phyloP scores from a whole-genome alignment of 1,284 basidiomycete species.

The Phylloboletellus chloephorus region DNA sequence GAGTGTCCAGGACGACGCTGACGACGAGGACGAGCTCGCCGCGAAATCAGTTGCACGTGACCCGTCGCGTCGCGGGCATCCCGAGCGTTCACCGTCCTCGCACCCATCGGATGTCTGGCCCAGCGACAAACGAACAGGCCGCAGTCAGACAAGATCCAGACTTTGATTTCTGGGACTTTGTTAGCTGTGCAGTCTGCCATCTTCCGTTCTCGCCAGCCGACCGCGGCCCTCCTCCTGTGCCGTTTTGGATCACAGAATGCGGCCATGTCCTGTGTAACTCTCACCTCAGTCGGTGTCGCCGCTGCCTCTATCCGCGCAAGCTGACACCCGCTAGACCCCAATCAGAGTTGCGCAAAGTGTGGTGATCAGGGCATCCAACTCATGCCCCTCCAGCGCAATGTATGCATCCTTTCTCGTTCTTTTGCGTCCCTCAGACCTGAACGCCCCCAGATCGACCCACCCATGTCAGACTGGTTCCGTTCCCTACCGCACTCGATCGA shows the following conservation, averaged over 20 bases:
- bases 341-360: constrained; percentile 68
- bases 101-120: constrained; percentile 34
- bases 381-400: constrained; percentile 66
- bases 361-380: constrained; percentile 58
- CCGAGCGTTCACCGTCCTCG: not conserved
- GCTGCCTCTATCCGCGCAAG: not conserved
- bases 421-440: not conserved
- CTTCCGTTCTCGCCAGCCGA: constrained; percentile 50
- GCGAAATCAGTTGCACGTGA: constrained; percentile 18
- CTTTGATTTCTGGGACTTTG: constrained; percentile 75
- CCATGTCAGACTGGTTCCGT: constrained; percentile 75
- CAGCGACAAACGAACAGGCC: constrained; percentile 17
- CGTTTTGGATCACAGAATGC: constrained; percentile 82
- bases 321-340: constrained; percentile 42
- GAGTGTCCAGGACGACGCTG: not conserved
- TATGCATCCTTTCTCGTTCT: constrained; percentile 30
- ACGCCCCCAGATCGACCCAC: constrained; percentile 56
- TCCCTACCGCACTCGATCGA: constrained; percentile 58
- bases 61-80: constrained; percentile 16
- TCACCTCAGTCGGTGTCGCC: constrained; percentile 60
- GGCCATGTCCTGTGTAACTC: constrained; percentile 77
- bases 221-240: constrained; percentile 48
- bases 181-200: constrained; percentile 62
- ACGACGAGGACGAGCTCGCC: not conserved
- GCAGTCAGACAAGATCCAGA: constrained; percentile 27